These are phyloP conservation scores for Microsporum ferrugineum DNA, from an alignment of 2,329 filamentous ascomycete genomes.

Conservation along the genomic window DNA sequence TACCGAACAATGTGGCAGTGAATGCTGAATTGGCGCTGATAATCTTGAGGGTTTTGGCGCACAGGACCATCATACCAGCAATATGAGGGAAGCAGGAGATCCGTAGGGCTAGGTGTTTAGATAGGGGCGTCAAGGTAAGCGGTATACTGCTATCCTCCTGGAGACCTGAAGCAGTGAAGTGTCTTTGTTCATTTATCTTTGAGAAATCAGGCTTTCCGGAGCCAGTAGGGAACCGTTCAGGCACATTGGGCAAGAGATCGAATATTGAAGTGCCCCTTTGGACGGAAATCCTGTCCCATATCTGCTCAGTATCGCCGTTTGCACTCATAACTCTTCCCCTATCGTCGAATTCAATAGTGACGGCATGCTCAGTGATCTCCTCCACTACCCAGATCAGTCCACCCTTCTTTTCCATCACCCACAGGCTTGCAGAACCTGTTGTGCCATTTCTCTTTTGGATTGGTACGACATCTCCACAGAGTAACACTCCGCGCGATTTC, in stretches of 20 bases:
- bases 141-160: conserved; percentile 63
- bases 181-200: conserved; percentile 57
- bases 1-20: conserved; percentile 80
- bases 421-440: conserved; percentile 84
- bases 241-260: conserved; percentile 68
- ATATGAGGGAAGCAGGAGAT: conserved; percentile 95
- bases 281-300: conserved; percentile 67
- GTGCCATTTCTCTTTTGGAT: conserved; percentile 92
- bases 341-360: conserved; percentile 63
- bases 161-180: conserved; percentile 65
- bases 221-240: conserved; percentile 57
- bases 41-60: conserved; percentile 64
- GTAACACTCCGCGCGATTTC: conserved; percentile 74
- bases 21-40: conserved; percentile 94
- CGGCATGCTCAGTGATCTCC: conserved; percentile 92
- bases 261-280: conserved; percentile 62
- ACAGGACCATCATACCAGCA: conserved; percentile 86
- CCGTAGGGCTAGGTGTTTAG: conserved; percentile 59
- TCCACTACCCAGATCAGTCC: conserved; percentile 96
- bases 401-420: conserved; percentile 94
- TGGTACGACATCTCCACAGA: conserved; percentile 96
- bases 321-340: conserved; percentile 60
- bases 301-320: conserved; percentile 65
- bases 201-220: conserved; percentile 64
- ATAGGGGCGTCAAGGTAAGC: conserved; percentile 63